A percentile compares a stretch with the other conserved stretches of the same genome.
Evolutionary conservation across 1,284 basidiomycete genomes (phyloP).

Genomic region (Rhodotorula sp.): DNA sequence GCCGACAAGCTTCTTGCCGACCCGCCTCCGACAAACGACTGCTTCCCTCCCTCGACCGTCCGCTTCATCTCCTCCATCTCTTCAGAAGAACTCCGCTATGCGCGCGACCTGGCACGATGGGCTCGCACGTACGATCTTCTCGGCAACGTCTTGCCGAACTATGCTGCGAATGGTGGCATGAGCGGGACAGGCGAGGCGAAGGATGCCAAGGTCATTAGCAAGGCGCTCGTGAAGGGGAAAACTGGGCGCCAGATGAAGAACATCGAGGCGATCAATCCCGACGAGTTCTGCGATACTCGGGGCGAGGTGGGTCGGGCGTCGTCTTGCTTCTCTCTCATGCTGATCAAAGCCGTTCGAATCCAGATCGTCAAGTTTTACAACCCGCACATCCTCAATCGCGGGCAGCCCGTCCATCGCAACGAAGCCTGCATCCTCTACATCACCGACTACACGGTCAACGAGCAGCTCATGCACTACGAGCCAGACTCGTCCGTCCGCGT

Average conservation of each 20-base stretch:
- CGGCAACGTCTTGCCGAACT: neutral
- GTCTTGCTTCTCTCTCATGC: neutral
- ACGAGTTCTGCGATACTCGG: conserved; percentile 10
- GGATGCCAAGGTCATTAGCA: neutral
- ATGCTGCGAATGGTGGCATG: neutral
- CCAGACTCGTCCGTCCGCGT: neutral
- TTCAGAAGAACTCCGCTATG: conserved; percentile 14
- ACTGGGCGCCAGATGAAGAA: neutral
- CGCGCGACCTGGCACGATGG: conserved; percentile 23
- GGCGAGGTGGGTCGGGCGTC: conserved; percentile 10
- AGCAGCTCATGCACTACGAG: conserved; percentile 2
- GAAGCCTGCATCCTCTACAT: conserved; percentile 18
- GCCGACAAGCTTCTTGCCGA: neutral
- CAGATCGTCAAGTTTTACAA: conserved; percentile 25
- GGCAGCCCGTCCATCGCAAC: neutral
- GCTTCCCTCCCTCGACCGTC: neutral
- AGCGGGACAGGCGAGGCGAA: neutral
- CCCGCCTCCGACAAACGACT: neutral
- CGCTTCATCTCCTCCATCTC: neutral
- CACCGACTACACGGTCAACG: conserved; percentile 28
- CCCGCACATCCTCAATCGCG: neutral
- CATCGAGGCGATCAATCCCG: neutral
- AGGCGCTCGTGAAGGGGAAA: neutral
- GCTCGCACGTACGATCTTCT: conserved; percentile 11
- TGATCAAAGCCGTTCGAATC: too few species aligned